phyloP scores from a whole-genome alignment of 139 green algal species.

The Micractinium sp. region DNA sequence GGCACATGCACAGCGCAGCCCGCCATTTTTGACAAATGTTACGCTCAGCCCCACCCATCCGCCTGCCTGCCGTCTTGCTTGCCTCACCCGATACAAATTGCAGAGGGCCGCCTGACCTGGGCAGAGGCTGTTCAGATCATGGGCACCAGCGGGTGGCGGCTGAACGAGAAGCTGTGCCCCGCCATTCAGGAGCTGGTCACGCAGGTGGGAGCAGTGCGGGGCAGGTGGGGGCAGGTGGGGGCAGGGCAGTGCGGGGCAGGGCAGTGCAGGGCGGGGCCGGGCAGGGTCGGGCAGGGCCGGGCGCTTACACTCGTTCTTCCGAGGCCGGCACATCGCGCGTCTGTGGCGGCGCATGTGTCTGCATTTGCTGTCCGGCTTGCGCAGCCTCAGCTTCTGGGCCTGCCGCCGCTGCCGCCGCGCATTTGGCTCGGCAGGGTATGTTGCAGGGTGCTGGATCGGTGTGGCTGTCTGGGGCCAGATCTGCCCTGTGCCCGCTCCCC shows the following conservation, averaged over 20 bases:
- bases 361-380: too few relatives aligned
- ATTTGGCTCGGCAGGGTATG: too few relatives aligned
- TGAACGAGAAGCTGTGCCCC: conserved; percentile 41
- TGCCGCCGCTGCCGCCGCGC: too few relatives aligned
- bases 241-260: neutral
- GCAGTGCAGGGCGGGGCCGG: neutral
- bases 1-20: too few relatives aligned
- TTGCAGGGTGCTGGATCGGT: neutral
- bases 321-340: too few relatives aligned
- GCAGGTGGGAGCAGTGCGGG: neutral
- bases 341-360: too few relatives aligned
- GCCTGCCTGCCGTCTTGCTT: neutral
- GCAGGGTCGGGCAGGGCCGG: too few relatives aligned
- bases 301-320: too few relatives aligned
- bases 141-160: conserved; percentile 74
- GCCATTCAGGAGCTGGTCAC: neutral
- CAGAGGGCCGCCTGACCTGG: neutral
- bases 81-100: neutral
- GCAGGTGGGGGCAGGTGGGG: neutral
- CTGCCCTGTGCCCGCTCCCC: neutral
- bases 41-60: neutral
- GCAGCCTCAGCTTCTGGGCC: too few relatives aligned
- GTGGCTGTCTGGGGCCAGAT: neutral
- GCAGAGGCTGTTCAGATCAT: conserved; percentile 25
- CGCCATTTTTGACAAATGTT: too few relatives aligned